These are phyloP conservation scores for Penicillium freii DNA, from an alignment of 2,329 filamentous ascomycete species.

Conservation along the genomic window DNA sequence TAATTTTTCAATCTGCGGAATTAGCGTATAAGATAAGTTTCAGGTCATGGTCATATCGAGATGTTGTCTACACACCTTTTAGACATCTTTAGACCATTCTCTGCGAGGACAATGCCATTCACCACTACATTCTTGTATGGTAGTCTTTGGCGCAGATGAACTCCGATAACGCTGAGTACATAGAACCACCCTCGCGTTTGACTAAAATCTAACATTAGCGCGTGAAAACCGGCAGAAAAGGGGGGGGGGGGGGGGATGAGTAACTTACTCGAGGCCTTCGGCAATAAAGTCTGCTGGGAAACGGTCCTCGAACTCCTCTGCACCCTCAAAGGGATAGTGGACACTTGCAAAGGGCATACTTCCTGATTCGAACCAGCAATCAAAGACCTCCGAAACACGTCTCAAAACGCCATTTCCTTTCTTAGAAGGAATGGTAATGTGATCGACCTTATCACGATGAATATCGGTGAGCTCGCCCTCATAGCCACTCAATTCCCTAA, in stretches of 20 bases:
- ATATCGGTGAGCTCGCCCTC: constrained; percentile 79
- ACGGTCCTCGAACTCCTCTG: constrained; percentile 71
- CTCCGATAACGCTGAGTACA: constrained; percentile 82
- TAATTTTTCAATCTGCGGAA: constrained; percentile 76
- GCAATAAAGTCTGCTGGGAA: constrained; percentile 95
- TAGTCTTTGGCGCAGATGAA: constrained; percentile 77
- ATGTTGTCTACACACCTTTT: constrained; percentile 55
- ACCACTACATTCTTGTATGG: constrained; percentile 97
- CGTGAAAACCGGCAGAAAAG: neutral
- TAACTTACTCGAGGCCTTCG: constrained; percentile 56
- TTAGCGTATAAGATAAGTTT: neutral
- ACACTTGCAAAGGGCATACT: constrained; percentile 91
- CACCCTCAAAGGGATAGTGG: constrained; percentile 90
- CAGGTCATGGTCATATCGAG: neutral
- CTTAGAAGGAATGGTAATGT: constrained; percentile 90
- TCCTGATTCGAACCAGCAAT: constrained; percentile 96
- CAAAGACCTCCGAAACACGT: constrained; percentile 84
- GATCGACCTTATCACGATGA: constrained; percentile 88
- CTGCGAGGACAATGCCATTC: constrained; percentile 88
- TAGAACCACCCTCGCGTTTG: constrained; percentile 98
- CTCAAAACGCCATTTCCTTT: constrained; percentile 79
- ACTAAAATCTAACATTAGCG: constrained; percentile 48
- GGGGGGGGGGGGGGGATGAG: too few relatives aligned
- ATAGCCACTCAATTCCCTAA: constrained; percentile 83
- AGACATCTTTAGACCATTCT: constrained; percentile 98